A percentile compares a stretch with the other conserved stretches of the same genome.
phyloP scores from a whole-genome alignment of 2,329 filamentous ascomycete genomes.

The Penicillium digitatum region DNA sequence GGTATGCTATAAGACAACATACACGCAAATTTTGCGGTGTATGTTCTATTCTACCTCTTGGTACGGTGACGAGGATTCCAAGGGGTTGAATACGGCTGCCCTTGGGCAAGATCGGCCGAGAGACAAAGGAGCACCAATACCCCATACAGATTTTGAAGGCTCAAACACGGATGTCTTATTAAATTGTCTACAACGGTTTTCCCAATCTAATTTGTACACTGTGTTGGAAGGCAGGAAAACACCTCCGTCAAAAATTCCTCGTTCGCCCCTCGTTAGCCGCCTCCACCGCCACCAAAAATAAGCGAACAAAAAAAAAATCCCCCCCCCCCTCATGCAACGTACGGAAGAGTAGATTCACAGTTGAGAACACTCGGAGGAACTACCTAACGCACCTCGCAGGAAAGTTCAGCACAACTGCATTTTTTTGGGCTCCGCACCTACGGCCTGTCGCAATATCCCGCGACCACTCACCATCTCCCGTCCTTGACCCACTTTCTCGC shows the following conservation, averaged over 20 bases:
- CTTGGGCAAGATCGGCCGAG: constrained; percentile 4
- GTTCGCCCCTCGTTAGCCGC: constrained; percentile 4
- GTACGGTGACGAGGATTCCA: neutral
- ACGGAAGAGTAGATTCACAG: too few species aligned
- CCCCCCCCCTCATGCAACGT: too few species aligned
- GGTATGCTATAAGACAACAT: neutral
- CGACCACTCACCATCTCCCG: constrained; percentile 2
- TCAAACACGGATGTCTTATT: neutral
- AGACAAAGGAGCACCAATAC: neutral
- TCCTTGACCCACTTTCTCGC: neutral
- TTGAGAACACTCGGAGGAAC: neutral
- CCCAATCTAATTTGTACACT: neutral
- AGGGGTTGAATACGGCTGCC: neutral
- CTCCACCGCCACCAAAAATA: constrained; percentile 5
- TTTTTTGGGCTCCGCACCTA: constrained; percentile 3
- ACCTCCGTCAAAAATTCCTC: neutral
- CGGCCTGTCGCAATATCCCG: constrained; percentile 8
- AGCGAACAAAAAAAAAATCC: neutral
- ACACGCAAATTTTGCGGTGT: neutral
- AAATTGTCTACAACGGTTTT: neutral
- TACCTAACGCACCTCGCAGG: neutral
- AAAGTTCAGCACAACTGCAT: constrained; percentile 1
- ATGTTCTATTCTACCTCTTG: neutral
- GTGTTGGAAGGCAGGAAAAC: neutral
- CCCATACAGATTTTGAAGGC: neutral